A percentile compares a stretch with the other conserved stretches of the same genome.
phyloP scores from a whole-genome alignment of 169 alveolate genomes.

The Plasmodium vinckei region DNA sequence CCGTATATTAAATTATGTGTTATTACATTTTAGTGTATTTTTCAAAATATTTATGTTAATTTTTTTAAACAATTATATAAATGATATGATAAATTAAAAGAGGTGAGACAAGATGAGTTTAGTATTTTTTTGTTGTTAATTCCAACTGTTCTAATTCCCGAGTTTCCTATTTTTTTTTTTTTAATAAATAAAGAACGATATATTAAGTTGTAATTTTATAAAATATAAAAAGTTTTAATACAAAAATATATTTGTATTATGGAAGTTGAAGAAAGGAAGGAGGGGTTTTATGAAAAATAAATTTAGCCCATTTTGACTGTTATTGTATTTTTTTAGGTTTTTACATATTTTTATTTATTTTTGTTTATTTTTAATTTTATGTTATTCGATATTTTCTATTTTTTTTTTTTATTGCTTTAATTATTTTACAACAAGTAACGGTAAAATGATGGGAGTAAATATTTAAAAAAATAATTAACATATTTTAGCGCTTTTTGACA shows the following conservation, averaged over 20 bases:
- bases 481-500: too few species aligned
- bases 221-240: neutral
- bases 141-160: neutral
- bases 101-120: too few species aligned
- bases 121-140: neutral
- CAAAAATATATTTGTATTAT: neutral
- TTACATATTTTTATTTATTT: neutral
- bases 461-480: too few species aligned
- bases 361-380: neutral
- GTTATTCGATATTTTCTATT: neutral
- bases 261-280: neutral
- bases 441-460: too few species aligned
- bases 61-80: too few species aligned
- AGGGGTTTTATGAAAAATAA: neutral
- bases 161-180: constrained; percentile 1
- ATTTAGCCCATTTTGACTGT: neutral
- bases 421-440: neutral
- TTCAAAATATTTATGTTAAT: too few species aligned
- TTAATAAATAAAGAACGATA: neutral
- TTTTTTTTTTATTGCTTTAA: neutral
- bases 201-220: neutral
- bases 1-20: too few species aligned
- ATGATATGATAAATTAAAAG: too few species aligned
- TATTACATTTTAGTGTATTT: too few species aligned
- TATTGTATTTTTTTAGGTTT: neutral